Conservation (phyloP, 2,329 filamentous ascomycete species). For the Alternaria alternata region DNA sequence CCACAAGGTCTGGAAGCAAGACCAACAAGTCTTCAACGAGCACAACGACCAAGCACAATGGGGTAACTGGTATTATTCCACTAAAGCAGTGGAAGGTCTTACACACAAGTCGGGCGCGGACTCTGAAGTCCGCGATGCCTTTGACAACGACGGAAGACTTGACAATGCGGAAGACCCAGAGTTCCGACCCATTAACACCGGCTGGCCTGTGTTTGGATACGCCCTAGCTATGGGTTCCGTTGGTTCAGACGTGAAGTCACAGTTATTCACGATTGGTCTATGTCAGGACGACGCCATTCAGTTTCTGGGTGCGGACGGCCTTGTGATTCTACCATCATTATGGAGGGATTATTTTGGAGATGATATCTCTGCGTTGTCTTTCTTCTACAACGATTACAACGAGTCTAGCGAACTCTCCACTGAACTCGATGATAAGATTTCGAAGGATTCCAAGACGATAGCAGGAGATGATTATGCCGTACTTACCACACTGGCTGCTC, state of each 20-base stretch:
- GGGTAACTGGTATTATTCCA: conserved; percentile 64
- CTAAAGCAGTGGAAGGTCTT: conserved; percentile 51
- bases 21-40: conserved; percentile 59
- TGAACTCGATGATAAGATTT: conserved; percentile 55
- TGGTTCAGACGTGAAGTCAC: conserved; percentile 43
- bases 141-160: conserved; percentile 55
- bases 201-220: conserved; percentile 64
- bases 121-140: conserved; percentile 56
- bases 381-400: conserved; percentile 60
- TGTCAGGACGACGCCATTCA: conserved; percentile 60
- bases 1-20: conserved; percentile 64
- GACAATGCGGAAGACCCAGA: conserved; percentile 57
- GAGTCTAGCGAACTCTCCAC: conserved; percentile 46
- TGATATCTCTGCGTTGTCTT: conserved; percentile 55
- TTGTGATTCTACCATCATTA: conserved; percentile 54
- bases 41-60: conserved; percentile 59
- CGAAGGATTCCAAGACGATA: conserved; percentile 54
- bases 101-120: conserved; percentile 60
- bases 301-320: conserved; percentile 55
- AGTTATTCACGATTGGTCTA: conserved; percentile 61
- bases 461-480: conserved; percentile 59
- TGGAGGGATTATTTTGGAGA: conserved; percentile 60
- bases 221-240: conserved; percentile 60
- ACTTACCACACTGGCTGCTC: conserved; percentile 60
- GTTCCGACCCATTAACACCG: conserved; percentile 59